These are phyloP conservation scores for Erodium texanum DNA, from an alignment of 441 rosid genomes.

Conservation along the genomic window DNA sequence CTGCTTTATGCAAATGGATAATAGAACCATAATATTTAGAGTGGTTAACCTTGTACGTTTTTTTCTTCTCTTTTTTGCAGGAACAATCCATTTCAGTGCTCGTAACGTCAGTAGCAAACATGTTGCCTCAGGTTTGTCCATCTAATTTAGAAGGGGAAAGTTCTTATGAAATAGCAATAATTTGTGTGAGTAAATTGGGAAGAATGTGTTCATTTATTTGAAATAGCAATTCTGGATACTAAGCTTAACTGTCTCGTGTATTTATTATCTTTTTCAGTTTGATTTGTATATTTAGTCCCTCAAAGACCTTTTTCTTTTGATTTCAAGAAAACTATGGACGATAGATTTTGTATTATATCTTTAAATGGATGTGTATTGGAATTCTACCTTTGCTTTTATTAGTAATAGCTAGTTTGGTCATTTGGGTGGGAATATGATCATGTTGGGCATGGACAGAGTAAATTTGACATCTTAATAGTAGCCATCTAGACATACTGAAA, in stretches of 20 bases:
- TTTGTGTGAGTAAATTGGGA: not conserved
- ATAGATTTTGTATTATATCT: too few relatives aligned
- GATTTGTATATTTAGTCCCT: not conserved
- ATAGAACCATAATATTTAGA: not conserved
- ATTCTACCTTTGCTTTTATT: not conserved
- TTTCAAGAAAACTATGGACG: not conserved
- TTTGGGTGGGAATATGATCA: too few relatives aligned
- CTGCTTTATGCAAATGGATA: not conserved
- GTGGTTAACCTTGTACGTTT: slow-evolving; percentile 15
- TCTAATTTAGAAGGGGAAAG: slow-evolving; percentile 1
- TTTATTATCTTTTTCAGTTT: not conserved
- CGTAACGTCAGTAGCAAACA: slow-evolving; percentile 72
- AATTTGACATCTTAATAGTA: too few relatives aligned
- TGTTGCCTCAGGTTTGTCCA: slow-evolving; percentile 74
- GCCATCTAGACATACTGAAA: too few relatives aligned
- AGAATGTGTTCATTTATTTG: not conserved
- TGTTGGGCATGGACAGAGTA: too few relatives aligned
- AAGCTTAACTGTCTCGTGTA: not conserved
- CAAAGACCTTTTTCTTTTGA: not conserved
- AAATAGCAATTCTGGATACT: not conserved
- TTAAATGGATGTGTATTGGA: not conserved
- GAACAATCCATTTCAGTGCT: slow-evolving; percentile 89
- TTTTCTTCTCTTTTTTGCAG: slow-evolving; percentile 41
- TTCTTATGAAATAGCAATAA: not conserved
- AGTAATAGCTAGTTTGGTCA: not conserved